Conservation (phyloP, 306 rosid genomes). For the Medicago ruthenica region DNA sequence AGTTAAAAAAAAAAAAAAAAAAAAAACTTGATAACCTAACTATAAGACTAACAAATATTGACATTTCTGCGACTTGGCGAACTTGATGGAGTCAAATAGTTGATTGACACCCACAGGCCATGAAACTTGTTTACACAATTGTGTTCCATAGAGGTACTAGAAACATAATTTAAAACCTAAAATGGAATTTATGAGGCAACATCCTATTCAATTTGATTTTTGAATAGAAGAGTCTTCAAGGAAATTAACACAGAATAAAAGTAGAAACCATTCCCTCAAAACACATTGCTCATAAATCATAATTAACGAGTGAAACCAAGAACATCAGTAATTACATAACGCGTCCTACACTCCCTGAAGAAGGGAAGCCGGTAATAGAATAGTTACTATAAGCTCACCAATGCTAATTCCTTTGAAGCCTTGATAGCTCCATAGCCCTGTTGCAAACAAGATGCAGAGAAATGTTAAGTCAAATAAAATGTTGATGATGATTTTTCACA, state of each 20-base stretch:
- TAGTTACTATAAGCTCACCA: slow-evolving; percentile 62
- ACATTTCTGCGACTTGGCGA: slow-evolving; percentile 16
- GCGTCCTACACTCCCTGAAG: slow-evolving; percentile 8
- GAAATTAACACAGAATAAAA: slow-evolving; percentile 15
- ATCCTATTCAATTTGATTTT: not conserved
- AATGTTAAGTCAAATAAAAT: slow-evolving; percentile 10
- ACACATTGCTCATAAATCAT: slow-evolving; percentile 28
- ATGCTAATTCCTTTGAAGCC: slow-evolving; percentile 49
- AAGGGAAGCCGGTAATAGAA: slow-evolving; percentile 27
- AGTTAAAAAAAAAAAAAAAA: not conserved
- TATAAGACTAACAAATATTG: not conserved
- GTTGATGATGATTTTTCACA: slow-evolving; percentile 28
- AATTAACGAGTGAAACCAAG: slow-evolving; percentile 39
- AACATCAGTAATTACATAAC: slow-evolving; percentile 23
- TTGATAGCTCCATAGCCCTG: slow-evolving; percentile 54
- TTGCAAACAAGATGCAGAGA: slow-evolving; percentile 38
- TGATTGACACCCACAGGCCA: slow-evolving; percentile 4
- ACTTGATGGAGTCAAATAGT: slow-evolving; percentile 25
- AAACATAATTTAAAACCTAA: slow-evolving; percentile 21
- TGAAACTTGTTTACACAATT: slow-evolving; percentile 16
- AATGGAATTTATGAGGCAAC: not conserved
- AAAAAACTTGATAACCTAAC: slow-evolving; percentile 15
- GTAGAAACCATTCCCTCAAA: slow-evolving; percentile 18
- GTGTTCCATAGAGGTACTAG: slow-evolving; percentile 3
- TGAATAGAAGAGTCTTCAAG: slow-evolving; percentile 1